Evolutionary conservation across 495 filamentous ascomycete species (phyloP), one percentile per base, ranked within the genome.

Genomic region (Hyphodiscus hymeniophilus): DNA sequence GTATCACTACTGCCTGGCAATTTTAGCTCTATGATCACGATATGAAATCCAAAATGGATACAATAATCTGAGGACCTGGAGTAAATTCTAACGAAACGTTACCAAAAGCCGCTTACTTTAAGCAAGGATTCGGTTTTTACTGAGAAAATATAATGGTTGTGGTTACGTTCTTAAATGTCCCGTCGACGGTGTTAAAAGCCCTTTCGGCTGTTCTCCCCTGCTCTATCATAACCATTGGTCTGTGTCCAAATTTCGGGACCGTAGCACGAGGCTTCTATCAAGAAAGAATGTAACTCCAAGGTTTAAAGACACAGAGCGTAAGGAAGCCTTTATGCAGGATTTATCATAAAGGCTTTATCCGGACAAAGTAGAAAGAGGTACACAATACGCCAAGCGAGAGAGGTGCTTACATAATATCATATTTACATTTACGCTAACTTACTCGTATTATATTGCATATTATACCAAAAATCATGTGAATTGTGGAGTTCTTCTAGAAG

Each of bases 241-340:
- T 42, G 47, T 49, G 36, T 49, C 38, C 24, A 49, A 42, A 49
- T 49, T 49, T 49, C 31, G 47, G 47, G 16, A 40, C 20, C 33
- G 16, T 48, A 48, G 16, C 24, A 48, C 28, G 21, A 48, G 35
- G 43, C 40, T 43, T 23, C 23, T 43, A 43, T 43, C 20, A 43
- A 28, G n/a, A 21, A 43, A 43, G 26, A 43, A 30, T 12, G 15
- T n/a, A n/a, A n/a, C n/a, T n/a, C n/a, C n/a, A n/a, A n/a, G n/a
- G n/a, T n/a, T 43, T 43, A 15, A 15, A 43, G 24, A 2, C 17
- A 43, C 30, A 43, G 23, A 43, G 20, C 20, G 23, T 26, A 48
- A 48, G 45, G 35, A 3, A 40, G 26, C 33, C 45, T 40, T 26
- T 33, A 40, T 38, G 45, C 45, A 33, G 45, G 23, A 48, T 48